Evolutionary conservation across 805 yeast species (phyloP), one percentile per base, ranked within the genome.

Genomic region (Sugiyamaella boreocaroliniensis): DNA sequence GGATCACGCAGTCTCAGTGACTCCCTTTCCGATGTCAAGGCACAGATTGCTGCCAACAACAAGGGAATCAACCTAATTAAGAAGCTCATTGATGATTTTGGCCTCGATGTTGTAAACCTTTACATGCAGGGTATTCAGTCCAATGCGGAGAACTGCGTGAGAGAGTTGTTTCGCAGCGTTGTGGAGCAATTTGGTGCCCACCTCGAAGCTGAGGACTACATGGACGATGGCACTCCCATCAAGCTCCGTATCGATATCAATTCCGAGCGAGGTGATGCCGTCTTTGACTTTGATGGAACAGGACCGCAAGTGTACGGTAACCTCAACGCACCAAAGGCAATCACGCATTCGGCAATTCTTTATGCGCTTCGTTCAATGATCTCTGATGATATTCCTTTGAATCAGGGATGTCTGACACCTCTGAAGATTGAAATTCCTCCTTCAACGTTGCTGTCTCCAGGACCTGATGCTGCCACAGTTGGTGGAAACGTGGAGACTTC

Each of bases 401-500:
- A 92, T 66, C 95, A 89, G 65, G 98, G 99, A 8, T 92, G 97
- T 67, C 74, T 92, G 58, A 73, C 78, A 49, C 97, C 97, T 0
- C 80, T 92, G 48, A 72, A 80, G 7, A 81, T 92, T 26, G 70
- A 69, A 1, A 79, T 84, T 46, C 90, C 90, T 3, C 72, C 74
- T 45, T 78, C 78, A 9, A 79, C 85, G 2, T 69, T 86, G 14
- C 71, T 93, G 12, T 77, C 85, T 22, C 97, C 98, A 1, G 79
- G 83, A 16, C 77, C 77, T 40, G 92, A 86, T 14, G 92, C 95
- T 46, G 99, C 97, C 1, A 95, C 89, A 40, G 97, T 92, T 16
- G 93, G 90, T 45, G 97, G 97, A 8, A 92, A 92, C 67, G 98
- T 92, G 7, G 85, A 90, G 70, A 92, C 98, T 0, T 85, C 97